Conservation (phyloP, 495 filamentous ascomycete species). For the Penicillium turbatum region DNA sequence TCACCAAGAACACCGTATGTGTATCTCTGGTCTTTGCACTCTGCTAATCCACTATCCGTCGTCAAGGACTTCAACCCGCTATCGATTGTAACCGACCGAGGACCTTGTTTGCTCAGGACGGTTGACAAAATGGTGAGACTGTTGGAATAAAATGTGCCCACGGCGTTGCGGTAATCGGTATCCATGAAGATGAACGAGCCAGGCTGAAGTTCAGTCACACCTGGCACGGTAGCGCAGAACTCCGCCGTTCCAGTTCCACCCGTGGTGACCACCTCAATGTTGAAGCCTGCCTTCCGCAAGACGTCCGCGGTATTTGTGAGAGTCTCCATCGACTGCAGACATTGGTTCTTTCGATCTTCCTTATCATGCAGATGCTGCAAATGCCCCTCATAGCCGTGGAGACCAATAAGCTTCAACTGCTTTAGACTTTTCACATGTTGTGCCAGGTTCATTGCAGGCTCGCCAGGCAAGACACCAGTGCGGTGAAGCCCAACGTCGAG, state of each 20-base stretch:
- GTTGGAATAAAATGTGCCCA: slow-evolving; percentile 35
- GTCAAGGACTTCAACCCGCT: slow-evolving; percentile 37
- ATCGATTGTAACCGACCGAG: slow-evolving; percentile 32
- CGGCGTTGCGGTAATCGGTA: slow-evolving; percentile 38
- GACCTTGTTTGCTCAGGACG: slow-evolving; percentile 34
- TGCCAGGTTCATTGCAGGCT: slow-evolving; percentile 27
- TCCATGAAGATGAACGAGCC: slow-evolving; percentile 45
- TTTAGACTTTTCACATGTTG: slow-evolving; percentile 21
- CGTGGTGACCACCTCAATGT: slow-evolving; percentile 33
- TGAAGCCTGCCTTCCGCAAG: slow-evolving; percentile 28
- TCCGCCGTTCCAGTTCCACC: slow-evolving; percentile 38
- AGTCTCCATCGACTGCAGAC: slow-evolving; percentile 30
- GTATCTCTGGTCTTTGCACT: slow-evolving; percentile 35
- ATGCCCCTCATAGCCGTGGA: slow-evolving; percentile 39
- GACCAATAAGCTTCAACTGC: slow-evolving; percentile 30
- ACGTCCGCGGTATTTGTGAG: slow-evolving; percentile 27
- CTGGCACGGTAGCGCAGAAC: slow-evolving; percentile 37
- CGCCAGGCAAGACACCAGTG: slow-evolving; percentile 28
- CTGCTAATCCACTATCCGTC: slow-evolving; percentile 36
- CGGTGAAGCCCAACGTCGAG: slow-evolving; percentile 38
- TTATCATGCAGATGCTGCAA: slow-evolving; percentile 33
- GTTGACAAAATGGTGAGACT: slow-evolving; percentile 35
- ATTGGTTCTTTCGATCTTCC: slow-evolving; percentile 29
- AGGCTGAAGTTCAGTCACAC: slow-evolving; percentile 38
- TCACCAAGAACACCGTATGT: slow-evolving; percentile 33